These are phyloP conservation scores for Amaranthus hypochondriacus DNA, from an alignment of 148 eudicot genomes.

Conservation along the genomic window DNA sequence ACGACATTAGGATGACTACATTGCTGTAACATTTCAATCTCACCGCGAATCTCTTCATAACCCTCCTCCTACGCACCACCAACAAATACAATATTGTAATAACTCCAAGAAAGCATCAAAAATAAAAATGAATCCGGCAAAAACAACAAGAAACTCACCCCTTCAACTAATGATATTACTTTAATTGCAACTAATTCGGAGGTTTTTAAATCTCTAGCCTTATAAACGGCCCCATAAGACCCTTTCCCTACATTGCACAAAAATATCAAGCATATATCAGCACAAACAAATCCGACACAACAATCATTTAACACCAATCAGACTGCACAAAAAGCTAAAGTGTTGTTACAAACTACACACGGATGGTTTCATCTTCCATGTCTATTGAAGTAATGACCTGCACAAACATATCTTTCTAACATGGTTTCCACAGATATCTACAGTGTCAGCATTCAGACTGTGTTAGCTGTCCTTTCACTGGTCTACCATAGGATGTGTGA, in stretches of 20 bases:
- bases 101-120: conserved; percentile 2
- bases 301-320: not conserved
- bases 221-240: conserved; percentile 94
- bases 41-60: conserved; percentile 97
- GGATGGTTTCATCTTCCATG: not conserved
- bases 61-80: conserved; percentile 72
- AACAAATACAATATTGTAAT: conserved; percentile 3
- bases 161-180: conserved; percentile 91
- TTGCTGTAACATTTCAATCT: conserved; percentile 99
- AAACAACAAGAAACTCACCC: conserved; percentile 41
- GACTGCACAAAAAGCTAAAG: not conserved
- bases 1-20: conserved; percentile 99
- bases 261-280: conserved; percentile 15
- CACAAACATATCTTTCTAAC: not conserved
- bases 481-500: not conserved
- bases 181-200: conserved; percentile 95
- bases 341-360: not conserved
- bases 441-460: not conserved
- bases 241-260: conserved; percentile 76
- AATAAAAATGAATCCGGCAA: conserved; percentile 11
- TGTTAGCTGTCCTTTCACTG: not conserved
- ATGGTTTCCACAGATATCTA: not conserved
- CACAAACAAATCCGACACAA: not conserved
- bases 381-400: not conserved
- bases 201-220: conserved; percentile 85